phyloP scores from a whole-genome alignment of 2,329 filamentous ascomycete species.

The Rutstroemia sydowiana region DNA sequence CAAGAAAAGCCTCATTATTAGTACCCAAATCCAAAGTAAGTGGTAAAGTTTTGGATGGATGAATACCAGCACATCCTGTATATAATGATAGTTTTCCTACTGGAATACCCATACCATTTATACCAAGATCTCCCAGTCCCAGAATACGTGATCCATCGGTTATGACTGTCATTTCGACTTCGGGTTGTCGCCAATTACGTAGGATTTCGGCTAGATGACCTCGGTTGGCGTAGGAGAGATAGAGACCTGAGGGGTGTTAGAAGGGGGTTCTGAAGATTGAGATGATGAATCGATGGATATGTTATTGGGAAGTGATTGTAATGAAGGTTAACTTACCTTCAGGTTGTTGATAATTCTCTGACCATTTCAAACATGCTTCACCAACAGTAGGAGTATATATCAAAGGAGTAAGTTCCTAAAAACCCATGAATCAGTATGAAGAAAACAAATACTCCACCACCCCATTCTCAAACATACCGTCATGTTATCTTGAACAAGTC shows the following conservation, averaged over 20 bases:
- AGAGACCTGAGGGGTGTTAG: slow-evolving; percentile 41
- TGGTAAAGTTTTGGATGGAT: slow-evolving; percentile 70
- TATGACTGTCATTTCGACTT: slow-evolving; percentile 51
- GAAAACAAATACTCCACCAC: background rate
- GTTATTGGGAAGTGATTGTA: background rate
- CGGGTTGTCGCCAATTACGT: slow-evolving; percentile 60
- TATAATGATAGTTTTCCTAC: slow-evolving; percentile 76
- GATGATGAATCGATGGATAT: background rate
- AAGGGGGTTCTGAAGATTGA: no score
- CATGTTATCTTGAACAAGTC: slow-evolving; percentile 24
- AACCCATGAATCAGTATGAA: no score
- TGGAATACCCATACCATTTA: slow-evolving; percentile 77
- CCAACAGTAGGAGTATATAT: slow-evolving; percentile 59
- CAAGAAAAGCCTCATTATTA: slow-evolving; percentile 65
- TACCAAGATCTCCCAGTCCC: slow-evolving; percentile 77
- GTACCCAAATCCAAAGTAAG: slow-evolving; percentile 83
- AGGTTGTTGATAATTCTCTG: slow-evolving; percentile 65
- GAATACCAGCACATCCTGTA: slow-evolving; percentile 78
- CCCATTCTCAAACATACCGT: slow-evolving; percentile 14
- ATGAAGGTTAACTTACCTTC: slow-evolving; percentile 41
- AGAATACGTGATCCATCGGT: slow-evolving; percentile 58
- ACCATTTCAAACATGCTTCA: slow-evolving; percentile 67
- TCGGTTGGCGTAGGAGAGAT: slow-evolving; percentile 61
- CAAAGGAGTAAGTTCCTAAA: slow-evolving; percentile 40
- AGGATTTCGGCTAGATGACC: slow-evolving; percentile 59